Evolutionary conservation across 306 rosid genomes (phyloP).

Genomic region (Carpinus viminea): DNA sequence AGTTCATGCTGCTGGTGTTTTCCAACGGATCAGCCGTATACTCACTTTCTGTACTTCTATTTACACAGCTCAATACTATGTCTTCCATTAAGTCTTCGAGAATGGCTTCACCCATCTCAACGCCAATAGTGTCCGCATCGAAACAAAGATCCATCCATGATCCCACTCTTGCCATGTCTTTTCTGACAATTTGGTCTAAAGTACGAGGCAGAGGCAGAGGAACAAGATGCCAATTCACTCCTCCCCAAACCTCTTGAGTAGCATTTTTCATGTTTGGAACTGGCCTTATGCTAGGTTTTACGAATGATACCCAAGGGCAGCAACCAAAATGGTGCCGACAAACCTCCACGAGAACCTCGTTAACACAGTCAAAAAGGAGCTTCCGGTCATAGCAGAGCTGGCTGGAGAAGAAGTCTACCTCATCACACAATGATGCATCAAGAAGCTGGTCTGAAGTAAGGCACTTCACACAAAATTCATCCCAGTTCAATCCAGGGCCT

Average conservation of each 20-base stretch:
- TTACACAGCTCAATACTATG: constrained; percentile 46
- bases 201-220: constrained; percentile 65
- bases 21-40: constrained; percentile 19
- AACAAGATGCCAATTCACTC: constrained; percentile 75
- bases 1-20: constrained; percentile 29
- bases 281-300: constrained; percentile 45
- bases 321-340: constrained; percentile 54
- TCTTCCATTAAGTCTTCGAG: constrained; percentile 78
- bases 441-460: constrained; percentile 73
- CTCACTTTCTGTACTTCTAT: constrained; percentile 34
- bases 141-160: constrained; percentile 75
- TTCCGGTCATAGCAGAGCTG: constrained; percentile 55
- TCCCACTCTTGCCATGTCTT: constrained; percentile 70
- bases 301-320: constrained; percentile 59
- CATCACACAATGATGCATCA: constrained; percentile 57
- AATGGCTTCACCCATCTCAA: constrained; percentile 73
- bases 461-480: constrained; percentile 58
- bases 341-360: constrained; percentile 68
- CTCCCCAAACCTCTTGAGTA: constrained; percentile 56
- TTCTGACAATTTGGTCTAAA: constrained; percentile 77
- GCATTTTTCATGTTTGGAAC: constrained; percentile 44
- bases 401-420: constrained; percentile 55
- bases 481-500: constrained; percentile 66
- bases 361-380: constrained; percentile 70
- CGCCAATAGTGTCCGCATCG: constrained; percentile 64